These are phyloP conservation scores for Alnus glutinosa DNA, from an alignment of 306 rosid species.

Conservation along the genomic window DNA sequence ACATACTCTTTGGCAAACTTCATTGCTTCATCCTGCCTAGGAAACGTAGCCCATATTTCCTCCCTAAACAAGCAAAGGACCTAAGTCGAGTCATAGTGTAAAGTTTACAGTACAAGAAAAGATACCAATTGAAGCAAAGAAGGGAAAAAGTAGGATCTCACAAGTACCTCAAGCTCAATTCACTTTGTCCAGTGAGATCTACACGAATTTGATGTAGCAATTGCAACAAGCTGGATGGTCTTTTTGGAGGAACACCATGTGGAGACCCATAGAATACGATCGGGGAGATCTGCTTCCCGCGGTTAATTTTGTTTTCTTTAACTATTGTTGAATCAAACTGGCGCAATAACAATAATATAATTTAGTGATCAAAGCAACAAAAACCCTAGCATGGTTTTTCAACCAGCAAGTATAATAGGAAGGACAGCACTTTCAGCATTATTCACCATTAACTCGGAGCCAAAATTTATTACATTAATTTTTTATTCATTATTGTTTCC, in stretches of 20 bases:
- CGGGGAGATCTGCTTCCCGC: conserved; percentile 68
- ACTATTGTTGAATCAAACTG: conserved; percentile 54
- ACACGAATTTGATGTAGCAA: conserved; percentile 70
- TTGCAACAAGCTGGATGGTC: conserved; percentile 61
- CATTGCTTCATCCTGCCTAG: conserved; percentile 93
- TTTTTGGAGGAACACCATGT: conserved; percentile 79
- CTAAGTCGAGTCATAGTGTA: conserved; percentile 18
- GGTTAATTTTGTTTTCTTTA: conserved; percentile 34
- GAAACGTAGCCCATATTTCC: conserved; percentile 87
- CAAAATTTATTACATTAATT: background rate
- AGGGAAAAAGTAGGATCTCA: conserved; percentile 25
- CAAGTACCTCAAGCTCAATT: conserved; percentile 55
- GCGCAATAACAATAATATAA: conserved; percentile 18
- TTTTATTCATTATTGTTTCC: background rate
- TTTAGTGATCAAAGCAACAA: conserved; percentile 15
- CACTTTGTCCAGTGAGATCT: conserved; percentile 54
- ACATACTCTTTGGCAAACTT: conserved; percentile 60
- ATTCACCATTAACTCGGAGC: background rate
- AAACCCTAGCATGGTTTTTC: background rate
- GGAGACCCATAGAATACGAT: conserved; percentile 88
- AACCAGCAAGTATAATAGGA: background rate
- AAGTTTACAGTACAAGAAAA: conserved; percentile 11
- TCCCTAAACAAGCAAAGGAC: conserved; percentile 42
- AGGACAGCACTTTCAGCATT: background rate
- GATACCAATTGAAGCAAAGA: background rate